Base-by-base conservation (phyloP, 2,329 filamentous ascomycete species). In the Chaetothyriales sp. region DNA sequence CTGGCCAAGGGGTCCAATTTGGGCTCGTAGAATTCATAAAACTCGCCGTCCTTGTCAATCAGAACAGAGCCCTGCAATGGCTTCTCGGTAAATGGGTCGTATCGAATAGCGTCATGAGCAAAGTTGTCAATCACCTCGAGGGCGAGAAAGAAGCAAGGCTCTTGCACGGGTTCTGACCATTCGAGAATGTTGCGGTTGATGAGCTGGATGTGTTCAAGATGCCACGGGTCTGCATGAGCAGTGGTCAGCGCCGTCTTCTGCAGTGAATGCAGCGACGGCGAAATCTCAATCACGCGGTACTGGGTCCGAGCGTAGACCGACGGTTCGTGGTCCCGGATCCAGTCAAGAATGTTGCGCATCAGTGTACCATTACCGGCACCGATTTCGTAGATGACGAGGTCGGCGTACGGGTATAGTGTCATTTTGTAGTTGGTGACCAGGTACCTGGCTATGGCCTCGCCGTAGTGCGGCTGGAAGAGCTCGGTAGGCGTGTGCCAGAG, bases 41-140 rank as follows among this genome's bases (percentile, higher is more conserved):
- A 92, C 63, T 96, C 89, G 62, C 90, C 90, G 43, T 81, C 73
- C 7, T 72, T 75, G 64, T 95, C 87, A 62, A 98, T 83, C 42
- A 98, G 74, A 12, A 96, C 89, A 55, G 82, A 82, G 47, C 87
- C 88, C 70, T 98, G 93, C 50, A 95, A 76, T 0, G 90, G 85
- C 58, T 83, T 73, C 64, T 87, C 85, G 9, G 88, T 93, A 53
- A 74, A 68, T 9, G 83, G 75, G 68, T 96, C 84, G 70, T 96
- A 98, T 56, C 93, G 89, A 55, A 98, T 80, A 53, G 83, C 78
- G 70, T 98, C 92, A 71, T 98, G 93, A 36, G 87, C 82, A 65
- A 98, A 96, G 70, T 98, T 98, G 73, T 98, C 92, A 63, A 95
- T 95, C 58, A 98, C 92, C 69, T 98, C 92, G 68, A 98, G 84